A percentile compares a stretch with the other conserved stretches of the same genome.
Evolutionary conservation across 2,329 filamentous ascomycete genomes (phyloP).

Genomic region (Microascus cirrosus): DNA sequence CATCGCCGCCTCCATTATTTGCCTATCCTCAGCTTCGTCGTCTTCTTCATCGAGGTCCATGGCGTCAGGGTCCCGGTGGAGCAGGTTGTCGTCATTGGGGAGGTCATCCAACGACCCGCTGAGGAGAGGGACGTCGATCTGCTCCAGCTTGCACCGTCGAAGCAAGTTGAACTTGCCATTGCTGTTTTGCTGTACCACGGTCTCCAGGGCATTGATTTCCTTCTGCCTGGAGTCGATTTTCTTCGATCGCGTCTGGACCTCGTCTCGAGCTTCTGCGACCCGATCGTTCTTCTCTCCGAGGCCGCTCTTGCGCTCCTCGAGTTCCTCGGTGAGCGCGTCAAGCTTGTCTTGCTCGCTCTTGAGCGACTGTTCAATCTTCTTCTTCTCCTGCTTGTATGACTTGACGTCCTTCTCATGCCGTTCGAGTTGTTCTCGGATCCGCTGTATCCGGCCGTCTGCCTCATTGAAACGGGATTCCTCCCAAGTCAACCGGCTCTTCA

Average conservation of each 20-base stretch:
- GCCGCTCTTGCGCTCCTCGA: conserved; percentile 57
- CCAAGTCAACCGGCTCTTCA: conserved; percentile 52
- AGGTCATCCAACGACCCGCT: conserved; percentile 72
- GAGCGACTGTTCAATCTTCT: conserved; percentile 61
- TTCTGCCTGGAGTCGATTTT: conserved; percentile 66
- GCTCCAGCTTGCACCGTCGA: conserved; percentile 84
- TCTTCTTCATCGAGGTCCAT: conserved; percentile 72
- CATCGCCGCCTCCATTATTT: conserved; percentile 52
- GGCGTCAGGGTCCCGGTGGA: conserved; percentile 68
- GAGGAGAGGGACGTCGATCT: conserved; percentile 73
- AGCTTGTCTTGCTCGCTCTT: conserved; percentile 65
- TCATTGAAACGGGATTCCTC: conserved; percentile 39
- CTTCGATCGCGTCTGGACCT: conserved; percentile 75
- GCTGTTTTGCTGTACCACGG: conserved; percentile 74
- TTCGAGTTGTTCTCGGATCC: conserved; percentile 54
- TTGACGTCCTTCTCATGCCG: conserved; percentile 59
- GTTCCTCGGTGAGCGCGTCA: conserved; percentile 59
- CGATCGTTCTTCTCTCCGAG: conserved; percentile 61
- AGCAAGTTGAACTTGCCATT: conserved; percentile 75
- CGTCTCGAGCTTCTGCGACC: conserved; percentile 65
- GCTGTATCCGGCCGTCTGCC: conserved; percentile 57
- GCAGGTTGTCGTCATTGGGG: conserved; percentile 73
- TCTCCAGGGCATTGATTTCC: conserved; percentile 68
- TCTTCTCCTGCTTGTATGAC: conserved; percentile 60
- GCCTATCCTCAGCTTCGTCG: conserved; percentile 39